Evolutionary conservation across 345 rosid genomes (phyloP).

Genomic region (Gossypioides kirkii): DNA sequence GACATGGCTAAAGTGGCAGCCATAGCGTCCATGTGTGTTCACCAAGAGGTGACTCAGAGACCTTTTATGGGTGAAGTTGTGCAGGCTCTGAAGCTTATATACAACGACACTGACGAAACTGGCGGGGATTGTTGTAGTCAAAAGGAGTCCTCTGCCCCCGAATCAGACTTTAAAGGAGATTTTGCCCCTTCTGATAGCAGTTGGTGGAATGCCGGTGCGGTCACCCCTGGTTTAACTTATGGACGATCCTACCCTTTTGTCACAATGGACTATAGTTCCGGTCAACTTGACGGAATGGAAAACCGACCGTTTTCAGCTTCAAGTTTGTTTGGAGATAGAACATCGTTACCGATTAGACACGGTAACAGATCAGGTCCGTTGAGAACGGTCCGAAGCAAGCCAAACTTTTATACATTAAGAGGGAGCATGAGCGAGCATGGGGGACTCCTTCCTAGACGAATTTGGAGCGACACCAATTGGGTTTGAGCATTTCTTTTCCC

Average conservation of each 20-base stretch:
- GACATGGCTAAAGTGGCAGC: slow-evolving; percentile 98
- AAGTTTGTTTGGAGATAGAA: slow-evolving; percentile 41
- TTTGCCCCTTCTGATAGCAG: slow-evolving; percentile 73
- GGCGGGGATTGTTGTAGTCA: slow-evolving; percentile 78
- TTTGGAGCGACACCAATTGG: slow-evolving; percentile 31
- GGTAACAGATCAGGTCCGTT: slow-evolving; percentile 93
- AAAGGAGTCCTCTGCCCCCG: slow-evolving; percentile 75
- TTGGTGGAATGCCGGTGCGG: slow-evolving; percentile 82
- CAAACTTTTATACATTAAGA: slow-evolving; percentile 56
- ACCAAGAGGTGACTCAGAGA: slow-evolving; percentile 85
- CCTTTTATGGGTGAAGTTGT: slow-evolving; percentile 99
- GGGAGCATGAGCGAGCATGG: slow-evolving; percentile 98
- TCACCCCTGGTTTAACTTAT: slow-evolving; percentile 63
- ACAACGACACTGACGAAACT: slow-evolving; percentile 77
- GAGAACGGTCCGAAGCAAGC: slow-evolving; percentile 65
- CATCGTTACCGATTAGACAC: slow-evolving; percentile 51
- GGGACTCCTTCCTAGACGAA: slow-evolving; percentile 42
- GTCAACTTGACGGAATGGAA: slow-evolving; percentile 60
- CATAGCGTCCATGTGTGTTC: slow-evolving; percentile 97
- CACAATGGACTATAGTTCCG: slow-evolving; percentile 95
- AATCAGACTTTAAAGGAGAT: slow-evolving; percentile 75
- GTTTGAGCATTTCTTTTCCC: slow-evolving; percentile 19
- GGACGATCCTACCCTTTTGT: slow-evolving; percentile 83
- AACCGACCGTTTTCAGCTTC: slow-evolving; percentile 69
- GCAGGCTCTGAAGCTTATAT: slow-evolving; percentile 94